These are phyloP conservation scores for Colletotrichum shisoi DNA, from an alignment of 2,329 filamentous ascomycete species.

Conservation along the genomic window DNA sequence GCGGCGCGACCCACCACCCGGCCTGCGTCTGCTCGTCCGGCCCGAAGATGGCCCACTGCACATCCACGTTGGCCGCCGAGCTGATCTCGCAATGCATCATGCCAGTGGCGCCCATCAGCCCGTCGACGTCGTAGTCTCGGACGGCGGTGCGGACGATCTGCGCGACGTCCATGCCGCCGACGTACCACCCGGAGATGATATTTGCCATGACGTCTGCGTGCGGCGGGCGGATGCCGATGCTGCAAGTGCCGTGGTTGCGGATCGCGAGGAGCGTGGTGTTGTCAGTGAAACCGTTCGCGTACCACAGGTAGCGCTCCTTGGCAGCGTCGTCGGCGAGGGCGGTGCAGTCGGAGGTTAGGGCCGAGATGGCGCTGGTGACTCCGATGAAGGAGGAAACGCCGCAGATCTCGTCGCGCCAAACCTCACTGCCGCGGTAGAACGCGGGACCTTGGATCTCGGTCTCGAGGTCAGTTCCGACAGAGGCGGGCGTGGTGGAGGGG, in stretches of 20 bases:
- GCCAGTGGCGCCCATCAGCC: constrained; percentile 20
- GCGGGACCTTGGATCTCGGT: background rate
- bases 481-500: background rate
- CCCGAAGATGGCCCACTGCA: constrained; percentile 25
- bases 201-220: constrained; percentile 1
- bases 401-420: constrained; percentile 2
- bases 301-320: background rate
- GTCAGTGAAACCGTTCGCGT: constrained; percentile 13
- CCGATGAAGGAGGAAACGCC: constrained; percentile 17
- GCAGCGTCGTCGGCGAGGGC: constrained; percentile 13
- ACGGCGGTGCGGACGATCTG: background rate
- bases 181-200: constrained; percentile 13
- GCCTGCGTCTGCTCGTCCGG: constrained; percentile 7
- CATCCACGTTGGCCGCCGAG: constrained; percentile 2
- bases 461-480: background rate
- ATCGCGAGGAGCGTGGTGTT: constrained; percentile 23
- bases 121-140: background rate
- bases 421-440: constrained; percentile 8
- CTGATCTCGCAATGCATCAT: constrained; percentile 20
- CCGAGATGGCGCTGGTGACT: constrained; percentile 15
- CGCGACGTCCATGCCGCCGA: constrained; percentile 20
- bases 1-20: constrained; percentile 17
- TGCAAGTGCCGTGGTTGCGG: constrained; percentile 11
- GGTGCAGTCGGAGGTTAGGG: constrained; percentile 12
- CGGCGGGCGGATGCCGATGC: constrained; percentile 24